Evolutionary conservation across 2,329 filamentous ascomycete genomes (phyloP), one percentile per base, ranked within the genome.

Genomic region (Phaeosphaeriaceae sp.): DNA sequence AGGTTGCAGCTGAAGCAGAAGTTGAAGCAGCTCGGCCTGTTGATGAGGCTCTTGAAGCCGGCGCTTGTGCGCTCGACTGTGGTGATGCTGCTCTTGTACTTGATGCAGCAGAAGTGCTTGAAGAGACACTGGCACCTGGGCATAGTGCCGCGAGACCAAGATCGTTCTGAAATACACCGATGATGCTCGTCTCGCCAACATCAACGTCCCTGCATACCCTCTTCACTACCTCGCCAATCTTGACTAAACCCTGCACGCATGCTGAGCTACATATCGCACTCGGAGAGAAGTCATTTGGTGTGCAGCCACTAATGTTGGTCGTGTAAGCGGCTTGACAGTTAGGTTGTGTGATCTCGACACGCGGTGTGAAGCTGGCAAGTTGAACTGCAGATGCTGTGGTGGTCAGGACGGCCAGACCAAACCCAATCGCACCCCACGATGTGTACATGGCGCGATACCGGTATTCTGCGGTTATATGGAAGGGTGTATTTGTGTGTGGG

Each of bases 311-410:
- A 46, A 81, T 78, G 7, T 60, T 44, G 12, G 66, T 48, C 21
- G 62, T 73, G 68, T 81, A 81, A 21, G 76, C 67, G 6, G 55
- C 53, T 34, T 73, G 46, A 56, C 78, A 80, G 17, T 56, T 12
- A 58, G 32, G 4, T 75, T 72, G 4, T 17, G 79, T 72, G 48
- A 72, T 67, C 6, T 70, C 61, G 55, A 76, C 68, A 30, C 71
- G 68, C 16, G 77, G 77, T 1, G 69, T 71, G 60, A 80, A 80
- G 61, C 77, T 75, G 21, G 72, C 63, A 30, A 80, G 75, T 17
- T 73, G 72, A 33, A 78, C 74, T n/a, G 76, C 53, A 34, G 64
- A 58, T 20, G 60, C 43, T 11, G 60, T 54, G 20, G 64, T 46
- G 38, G 47, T 55, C 30, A 62, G 50, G 45, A 64, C 46, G 26